Evolutionary conservation across 495 filamentous ascomycete genomes (phyloP).

Genomic region (Jackrogersella multiformis): DNA sequence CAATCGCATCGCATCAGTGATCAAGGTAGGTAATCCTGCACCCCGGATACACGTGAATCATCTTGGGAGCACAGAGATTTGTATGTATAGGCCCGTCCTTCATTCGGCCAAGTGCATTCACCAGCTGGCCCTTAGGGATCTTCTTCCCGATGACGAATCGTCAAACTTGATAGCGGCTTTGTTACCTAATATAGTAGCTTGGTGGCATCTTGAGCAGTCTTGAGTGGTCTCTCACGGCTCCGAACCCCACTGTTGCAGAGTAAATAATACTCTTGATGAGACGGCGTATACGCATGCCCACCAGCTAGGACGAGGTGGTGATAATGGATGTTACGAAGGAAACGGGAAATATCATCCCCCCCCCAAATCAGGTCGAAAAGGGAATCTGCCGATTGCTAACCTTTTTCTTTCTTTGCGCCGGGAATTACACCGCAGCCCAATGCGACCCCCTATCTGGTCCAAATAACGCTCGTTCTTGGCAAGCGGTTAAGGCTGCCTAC

Average conservation of each 20-base stretch:
- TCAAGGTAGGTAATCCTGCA: conserved; percentile 25
- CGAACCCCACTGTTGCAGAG: conserved; percentile 4
- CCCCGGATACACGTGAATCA: conserved; percentile 38
- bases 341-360: conserved; percentile 6
- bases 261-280: no score
- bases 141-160: conserved; percentile 27
- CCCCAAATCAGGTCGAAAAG: conserved; percentile 5
- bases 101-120: conserved; percentile 29
- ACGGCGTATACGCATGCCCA: conserved; percentile 1
- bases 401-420: conserved; percentile 33
- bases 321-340: conserved; percentile 36
- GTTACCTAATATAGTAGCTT: conserved; percentile 41
- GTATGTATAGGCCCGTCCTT: conserved; percentile 16
- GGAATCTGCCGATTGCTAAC: conserved; percentile 38
- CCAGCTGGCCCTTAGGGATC: conserved; percentile 14
- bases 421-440: conserved; percentile 44
- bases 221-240: not conserved
- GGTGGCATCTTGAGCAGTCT: not conserved
- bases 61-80: conserved; percentile 36
- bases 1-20: conserved; percentile 24
- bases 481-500: conserved; percentile 41
- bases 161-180: conserved; percentile 31
- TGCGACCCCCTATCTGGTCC: conserved; percentile 21
- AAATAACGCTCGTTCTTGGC: conserved; percentile 33
- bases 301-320: conserved; percentile 22